Conservation (phyloP, 176 grass and related monocot species). For the Dendrocalamus sinicus region DNA sequence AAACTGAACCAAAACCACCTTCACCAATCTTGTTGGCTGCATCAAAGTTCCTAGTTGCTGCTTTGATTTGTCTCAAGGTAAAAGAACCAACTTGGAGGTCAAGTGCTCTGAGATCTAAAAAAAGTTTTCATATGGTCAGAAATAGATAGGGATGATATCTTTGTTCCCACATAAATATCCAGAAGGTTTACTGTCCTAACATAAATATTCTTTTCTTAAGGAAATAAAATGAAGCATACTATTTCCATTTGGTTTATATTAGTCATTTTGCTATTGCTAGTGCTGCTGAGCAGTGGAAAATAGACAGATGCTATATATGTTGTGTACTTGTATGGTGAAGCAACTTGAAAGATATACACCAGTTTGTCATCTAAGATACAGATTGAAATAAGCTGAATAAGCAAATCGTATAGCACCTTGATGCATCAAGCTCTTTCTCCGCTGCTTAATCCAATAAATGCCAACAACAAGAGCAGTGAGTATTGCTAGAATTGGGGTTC, state of each 20-base stretch:
- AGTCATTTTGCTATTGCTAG: conserved; percentile 25
- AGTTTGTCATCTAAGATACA: conserved; percentile 8
- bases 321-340: background rate
- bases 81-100: conserved; percentile 88
- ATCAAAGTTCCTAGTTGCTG: conserved; percentile 82
- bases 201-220: background rate
- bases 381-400: conserved; percentile 26
- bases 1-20: conserved; percentile 96
- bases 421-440: conserved; percentile 50
- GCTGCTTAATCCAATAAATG: conserved; percentile 55
- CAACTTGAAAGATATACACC: background rate
- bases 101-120: conserved; percentile 69
- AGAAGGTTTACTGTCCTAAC: conserved; percentile 6
- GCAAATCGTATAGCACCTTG: conserved; percentile 58
- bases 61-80: conserved; percentile 91
- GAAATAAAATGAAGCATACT: conserved; percentile 1
- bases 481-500: conserved; percentile 54
- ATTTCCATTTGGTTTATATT: conserved; percentile 10
- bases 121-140: conserved; percentile 24
- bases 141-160: background rate
- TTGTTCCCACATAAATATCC: conserved; percentile 22
- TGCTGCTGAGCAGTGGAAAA: conserved; percentile 14
- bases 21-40: conserved; percentile 82
- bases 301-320: conserved; percentile 21
- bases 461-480: conserved; percentile 46